Evolutionary conservation across 2,329 filamentous ascomycete genomes (phyloP), one percentile per base, ranked within the genome.

Genomic region (Zarea fungicola): DNA sequence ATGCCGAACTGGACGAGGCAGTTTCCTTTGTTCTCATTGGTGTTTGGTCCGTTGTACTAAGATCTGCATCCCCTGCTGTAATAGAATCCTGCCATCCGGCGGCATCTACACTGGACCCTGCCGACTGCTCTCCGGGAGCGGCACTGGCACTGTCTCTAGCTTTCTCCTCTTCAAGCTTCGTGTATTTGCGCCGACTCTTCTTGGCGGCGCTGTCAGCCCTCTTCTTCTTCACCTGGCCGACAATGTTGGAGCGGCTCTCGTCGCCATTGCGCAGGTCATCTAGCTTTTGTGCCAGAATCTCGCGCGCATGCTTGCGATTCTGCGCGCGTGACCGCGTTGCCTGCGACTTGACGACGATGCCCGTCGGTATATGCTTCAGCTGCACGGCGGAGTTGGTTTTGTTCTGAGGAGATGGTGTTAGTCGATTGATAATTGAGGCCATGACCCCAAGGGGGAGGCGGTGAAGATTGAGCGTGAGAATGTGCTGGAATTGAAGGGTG

Each of bases 341-440:
- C 69, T 99, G 93, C 49, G 83, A 92, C 71, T 99, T 99, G 54
- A 99, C 81, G 13, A 97, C 91, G 46, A 96, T 82, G 53, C 92
- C 92, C 1, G 91, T 95, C 6, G 92, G 89, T 14, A 87, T 71
- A 66, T 99, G 93, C 57, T 85, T 93, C 29, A 99, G 76, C 65
- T 99, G 93, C 3, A 96, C 92, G 31, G 92, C 92, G 0, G 89
- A 96, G 56, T 84, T 90, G 22, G 93, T 99, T 81, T 99, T 99
- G 71, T 99, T 99, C 85, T 84, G 53, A 42, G 6, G 35, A 23
- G 31, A 22, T n/a, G 7, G 19, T 5, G 41, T 51, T 13, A 32
- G 35, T 43, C 26, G 13, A 19, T 23, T 23, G 18, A 23, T 28
- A 19, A 10, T 21, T 39, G 14, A 22, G 34, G 14, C 2, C 10